These are phyloP conservation scores for Claviceps humidiphila DNA, from an alignment of 2,329 filamentous ascomycete genomes.

Conservation along the genomic window DNA sequence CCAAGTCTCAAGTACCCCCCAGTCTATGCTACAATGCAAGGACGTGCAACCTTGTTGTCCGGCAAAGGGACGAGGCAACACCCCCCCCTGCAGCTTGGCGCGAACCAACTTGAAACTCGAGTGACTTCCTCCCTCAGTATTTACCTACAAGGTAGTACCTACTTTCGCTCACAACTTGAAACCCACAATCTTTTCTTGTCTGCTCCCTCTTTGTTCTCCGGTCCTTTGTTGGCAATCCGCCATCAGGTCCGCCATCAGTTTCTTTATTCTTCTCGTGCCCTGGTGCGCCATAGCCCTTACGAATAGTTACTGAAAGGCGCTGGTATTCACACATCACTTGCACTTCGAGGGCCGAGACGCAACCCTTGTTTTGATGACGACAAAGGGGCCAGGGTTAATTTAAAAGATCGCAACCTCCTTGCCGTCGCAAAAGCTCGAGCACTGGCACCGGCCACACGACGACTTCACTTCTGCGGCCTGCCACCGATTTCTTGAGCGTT, in stretches of 20 bases:
- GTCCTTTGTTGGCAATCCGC: neutral
- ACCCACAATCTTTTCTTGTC: neutral
- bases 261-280: neutral
- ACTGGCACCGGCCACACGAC: neutral
- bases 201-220: neutral
- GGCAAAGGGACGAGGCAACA: no score
- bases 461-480: neutral
- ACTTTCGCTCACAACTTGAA: neutral
- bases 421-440: neutral
- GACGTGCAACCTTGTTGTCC: no score
- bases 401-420: neutral
- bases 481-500: neutral
- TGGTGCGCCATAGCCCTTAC: neutral
- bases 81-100: no score
- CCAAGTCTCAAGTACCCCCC: no score
- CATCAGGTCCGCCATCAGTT: neutral
- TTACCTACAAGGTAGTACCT: neutral
- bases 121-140: neutral
- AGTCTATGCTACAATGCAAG: no score
- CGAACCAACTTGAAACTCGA: neutral
- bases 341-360: neutral
- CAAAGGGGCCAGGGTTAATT: neutral
- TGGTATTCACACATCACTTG: neutral
- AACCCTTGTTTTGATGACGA: slow-evolving; percentile 2
- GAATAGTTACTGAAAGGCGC: neutral